Percentiles rank a stretch among this genome's conserved stretches.
Evolutionary conservation across 306 rosid genomes (phyloP).

Genomic region (Cajanus cajan): DNA sequence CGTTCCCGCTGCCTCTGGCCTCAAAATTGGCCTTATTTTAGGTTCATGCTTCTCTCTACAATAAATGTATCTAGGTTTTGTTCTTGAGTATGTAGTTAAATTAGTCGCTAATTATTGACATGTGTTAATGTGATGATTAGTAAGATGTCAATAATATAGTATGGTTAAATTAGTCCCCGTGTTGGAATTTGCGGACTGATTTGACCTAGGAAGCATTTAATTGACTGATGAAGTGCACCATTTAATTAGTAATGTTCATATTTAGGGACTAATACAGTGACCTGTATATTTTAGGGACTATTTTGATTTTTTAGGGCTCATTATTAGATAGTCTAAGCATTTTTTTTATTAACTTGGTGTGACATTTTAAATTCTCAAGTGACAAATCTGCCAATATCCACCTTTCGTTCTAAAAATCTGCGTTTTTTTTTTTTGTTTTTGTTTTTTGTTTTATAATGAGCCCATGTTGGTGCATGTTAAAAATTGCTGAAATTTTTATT

Average conservation of each 20-base stretch:
- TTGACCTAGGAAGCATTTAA: not conserved
- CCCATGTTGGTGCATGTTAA: not conserved
- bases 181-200: not conserved
- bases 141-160: not conserved
- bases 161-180: not conserved
- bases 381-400: not conserved
- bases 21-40: slow-evolving; percentile 75
- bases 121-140: not conserved
- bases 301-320: not conserved
- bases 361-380: not conserved
- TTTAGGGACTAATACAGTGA: not conserved
- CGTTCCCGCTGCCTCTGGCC: slow-evolving; percentile 84
- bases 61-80: no score
- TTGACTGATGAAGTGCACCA: not conserved
- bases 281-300: not conserved
- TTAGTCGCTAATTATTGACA: not conserved
- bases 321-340: not conserved
- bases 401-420: not conserved
- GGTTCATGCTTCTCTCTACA: slow-evolving; percentile 42
- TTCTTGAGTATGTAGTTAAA: no score
- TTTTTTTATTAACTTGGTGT: not conserved
- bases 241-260: not conserved
- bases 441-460: not conserved
- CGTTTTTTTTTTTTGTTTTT: no score
- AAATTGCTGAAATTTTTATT: slow-evolving; percentile 18